Base-by-base conservation (phyloP, 805 yeast species). In the Pichia exigua region DNA sequence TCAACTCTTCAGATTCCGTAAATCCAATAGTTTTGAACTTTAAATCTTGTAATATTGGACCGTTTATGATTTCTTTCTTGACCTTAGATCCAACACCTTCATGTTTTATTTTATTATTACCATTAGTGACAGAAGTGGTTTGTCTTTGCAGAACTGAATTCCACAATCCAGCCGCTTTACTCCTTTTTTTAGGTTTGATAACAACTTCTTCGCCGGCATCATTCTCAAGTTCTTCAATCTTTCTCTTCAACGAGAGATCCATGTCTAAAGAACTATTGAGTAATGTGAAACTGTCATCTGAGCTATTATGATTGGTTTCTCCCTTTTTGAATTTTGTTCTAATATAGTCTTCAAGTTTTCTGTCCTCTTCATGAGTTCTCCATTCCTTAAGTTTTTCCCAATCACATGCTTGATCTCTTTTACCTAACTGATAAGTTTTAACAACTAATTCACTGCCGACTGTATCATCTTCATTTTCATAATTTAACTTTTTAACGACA, bases 401-500 rank as follows among this genome's bases (percentile, higher is more conserved):
- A 45, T 55, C 58, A 49, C 58, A 55, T 21, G 58, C 58, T 28
- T 53, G 51, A 39, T 50, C 49, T 42, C 56, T 51, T 20, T 46
- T 47, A 27, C 58, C 58, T 42, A 55, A 40, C 21, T 28, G 50
- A 39, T 55, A 55, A 17, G 55, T 48, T 26, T 51, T 53, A 28
- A 55, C 55, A 17, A 45, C 27, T 10, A 46, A 42, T 44, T 53
- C 47, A 35, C n/a, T 35, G 5, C 47, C 51, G 24, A 40, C 41
- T 47, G 12, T 28, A 44, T 53, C 50, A 32, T 54, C 54, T 35
- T 43, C 47, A 21, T 48, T 55, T 50, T 61, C 65, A 54, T 27
- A 53, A 13, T 53, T 49, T 12, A 39, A 57, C 28, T 35, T 52
- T 18, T 17, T 67, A 63, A 79, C 80, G 73, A 46, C 68, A 68